Evolutionary conservation across 371 early-diverging fungal genomes (phyloP).

Genomic region (Thermomucor indicae-seudaticae): DNA sequence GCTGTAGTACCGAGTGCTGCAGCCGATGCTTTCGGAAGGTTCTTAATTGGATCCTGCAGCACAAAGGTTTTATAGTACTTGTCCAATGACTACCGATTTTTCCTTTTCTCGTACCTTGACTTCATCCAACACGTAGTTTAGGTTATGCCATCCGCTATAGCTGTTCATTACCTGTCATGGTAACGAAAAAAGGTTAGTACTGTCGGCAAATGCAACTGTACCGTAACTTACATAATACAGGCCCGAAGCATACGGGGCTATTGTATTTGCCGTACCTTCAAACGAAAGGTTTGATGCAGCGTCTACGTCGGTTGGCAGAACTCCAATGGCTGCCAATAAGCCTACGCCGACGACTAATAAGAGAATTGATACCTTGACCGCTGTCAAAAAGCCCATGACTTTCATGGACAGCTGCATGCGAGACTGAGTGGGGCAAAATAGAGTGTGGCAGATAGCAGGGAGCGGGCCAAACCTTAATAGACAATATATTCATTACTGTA

Average conservation of each 20-base stretch:
- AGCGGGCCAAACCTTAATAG: conserved; percentile 15
- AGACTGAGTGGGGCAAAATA: neutral
- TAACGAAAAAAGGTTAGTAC: neutral
- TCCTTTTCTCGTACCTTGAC: conserved; percentile 20
- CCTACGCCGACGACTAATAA: conserved; percentile 23
- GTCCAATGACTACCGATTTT: neutral
- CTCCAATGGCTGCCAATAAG: conserved; percentile 13
- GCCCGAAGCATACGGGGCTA: conserved; percentile 40
- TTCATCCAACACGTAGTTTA: conserved; percentile 36
- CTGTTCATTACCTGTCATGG: conserved; percentile 28
- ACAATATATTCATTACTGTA: conserved; percentile 20
- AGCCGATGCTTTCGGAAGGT: conserved; percentile 31
- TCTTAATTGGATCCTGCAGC: conserved; percentile 32
- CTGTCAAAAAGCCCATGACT: conserved; percentile 23
- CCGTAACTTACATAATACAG: conserved; percentile 27
- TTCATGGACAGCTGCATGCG: conserved; percentile 16
- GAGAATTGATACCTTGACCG: conserved; percentile 25
- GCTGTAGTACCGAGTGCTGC: conserved; percentile 25
- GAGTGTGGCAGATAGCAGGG: neutral
- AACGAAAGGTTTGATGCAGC: conserved; percentile 27
- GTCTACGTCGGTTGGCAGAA: conserved; percentile 24
- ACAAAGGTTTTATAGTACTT: neutral
- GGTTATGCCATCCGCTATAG: conserved; percentile 40
- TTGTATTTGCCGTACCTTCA: conserved; percentile 20
- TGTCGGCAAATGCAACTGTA: too few relatives aligned